Evolutionary conservation across 768 basidiomycete species (phyloP).

Genomic region (Crucibulum laeve): DNA sequence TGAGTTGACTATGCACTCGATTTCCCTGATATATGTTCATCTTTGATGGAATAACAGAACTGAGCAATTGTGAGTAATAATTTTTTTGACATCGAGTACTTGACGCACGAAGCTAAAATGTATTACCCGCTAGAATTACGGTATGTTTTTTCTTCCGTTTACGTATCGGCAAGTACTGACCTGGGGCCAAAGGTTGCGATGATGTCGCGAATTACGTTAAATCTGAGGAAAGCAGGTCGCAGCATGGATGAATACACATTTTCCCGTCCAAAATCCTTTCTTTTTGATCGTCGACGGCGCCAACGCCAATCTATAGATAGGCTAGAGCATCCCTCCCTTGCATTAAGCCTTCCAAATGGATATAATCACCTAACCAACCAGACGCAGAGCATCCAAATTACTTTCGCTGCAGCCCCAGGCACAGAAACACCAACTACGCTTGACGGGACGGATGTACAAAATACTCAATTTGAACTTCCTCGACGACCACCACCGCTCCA

Average conservation of each 20-base stretch:
- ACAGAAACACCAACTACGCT: too few species aligned
- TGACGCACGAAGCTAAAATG: not conserved
- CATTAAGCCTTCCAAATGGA: too few species aligned
- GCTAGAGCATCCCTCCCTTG: too few species aligned
- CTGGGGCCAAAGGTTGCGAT: conserved; percentile 12
- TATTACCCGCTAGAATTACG: not conserved
- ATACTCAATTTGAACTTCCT: too few species aligned
- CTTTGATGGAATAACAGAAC: conserved; percentile 5
- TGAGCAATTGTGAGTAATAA: not conserved
- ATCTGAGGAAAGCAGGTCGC: conserved; percentile 6
- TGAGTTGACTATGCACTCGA: conserved; percentile 11
- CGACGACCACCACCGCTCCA: too few species aligned
- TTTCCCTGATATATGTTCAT: conserved; percentile 1
- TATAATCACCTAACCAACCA: too few species aligned
- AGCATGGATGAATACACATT: not conserved
- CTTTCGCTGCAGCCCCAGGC: too few species aligned
- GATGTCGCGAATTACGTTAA: conserved; percentile 21
- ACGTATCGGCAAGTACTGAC: not conserved
- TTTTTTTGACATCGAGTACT: not conserved
- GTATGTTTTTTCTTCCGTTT: conserved; percentile 1
- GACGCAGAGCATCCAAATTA: too few species aligned
- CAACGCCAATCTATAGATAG: too few species aligned
- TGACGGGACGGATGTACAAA: too few species aligned
- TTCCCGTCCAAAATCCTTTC: not conserved
- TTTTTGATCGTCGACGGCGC: not conserved